Base-by-base conservation (phyloP, 2,329 filamentous ascomycete genomes). In the Gliomastix tumulicola region DNA sequence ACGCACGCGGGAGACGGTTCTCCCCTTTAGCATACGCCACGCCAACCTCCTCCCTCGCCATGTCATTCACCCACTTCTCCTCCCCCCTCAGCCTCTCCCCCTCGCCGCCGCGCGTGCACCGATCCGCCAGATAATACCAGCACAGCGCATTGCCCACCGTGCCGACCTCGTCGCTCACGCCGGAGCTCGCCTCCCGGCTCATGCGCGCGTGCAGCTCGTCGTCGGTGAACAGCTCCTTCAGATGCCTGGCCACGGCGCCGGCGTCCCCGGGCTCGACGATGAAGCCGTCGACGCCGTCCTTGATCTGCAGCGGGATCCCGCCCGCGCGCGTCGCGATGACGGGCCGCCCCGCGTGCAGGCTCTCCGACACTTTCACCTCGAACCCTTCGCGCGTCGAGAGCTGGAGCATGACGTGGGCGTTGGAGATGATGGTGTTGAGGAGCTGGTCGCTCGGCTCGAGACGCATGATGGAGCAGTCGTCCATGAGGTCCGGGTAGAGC, bases 281-380 rank as follows among this genome's bases (percentile, higher is more conserved):
- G 60, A 76, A 92, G 2, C 85, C 85, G 41, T 82, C 82, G 53
- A 84, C 74, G 23, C 69, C 68, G 48, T 89, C 65, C 55, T 84
- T 71, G 39, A 92, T 73, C 54, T 92, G 86, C 5, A 90, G 66
- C 2, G 85, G 84, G 36, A 92, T 89, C 10, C 86, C 86, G n/a
- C 86, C 86, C 2, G 81, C 79, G 16, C 69, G 68, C 2, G 82
- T 86, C 4, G 82, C 84, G 43, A 92, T 87, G 49, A 88, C 74
- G 2, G 86, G 86, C 3, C 82, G 76, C 12, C 85, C 85, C 31
- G 88, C 86, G 52, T 89, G 85, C 17, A 90, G 68, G 2, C 84
- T 85, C 59, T 92, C 87, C 0, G 82, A 88, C 6, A 92, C 84
- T 59, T 92, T 92, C 48, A 92, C 82, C 58, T 92, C 86, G 48